phyloP scores from a whole-genome alignment of 2,329 filamentous ascomycete species.

The Stagonosporopsis chrysanthemi region DNA sequence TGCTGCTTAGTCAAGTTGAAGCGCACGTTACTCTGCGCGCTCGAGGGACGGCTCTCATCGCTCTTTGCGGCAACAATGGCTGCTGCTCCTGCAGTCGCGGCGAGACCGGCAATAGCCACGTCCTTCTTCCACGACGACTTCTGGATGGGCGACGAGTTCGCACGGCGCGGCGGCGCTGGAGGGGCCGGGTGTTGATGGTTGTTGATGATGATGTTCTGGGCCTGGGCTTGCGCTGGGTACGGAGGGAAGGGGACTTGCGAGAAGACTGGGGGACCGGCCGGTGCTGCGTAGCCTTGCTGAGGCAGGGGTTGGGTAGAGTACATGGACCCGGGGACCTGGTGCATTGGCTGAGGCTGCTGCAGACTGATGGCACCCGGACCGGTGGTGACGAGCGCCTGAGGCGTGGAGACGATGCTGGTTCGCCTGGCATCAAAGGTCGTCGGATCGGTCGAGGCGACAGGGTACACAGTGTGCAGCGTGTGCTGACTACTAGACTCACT shows the following conservation, averaged over 20 bases:
- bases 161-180: constrained; percentile 47
- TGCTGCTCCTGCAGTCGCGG: constrained; percentile 53
- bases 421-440: constrained; percentile 65
- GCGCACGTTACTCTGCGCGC: constrained; percentile 58
- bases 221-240: constrained; percentile 29
- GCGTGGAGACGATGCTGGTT: constrained; percentile 57
- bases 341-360: constrained; percentile 84
- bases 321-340: constrained; percentile 73
- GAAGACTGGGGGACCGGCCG: constrained; percentile 52
- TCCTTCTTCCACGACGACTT: constrained; percentile 51
- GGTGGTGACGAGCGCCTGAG: constrained; percentile 44
- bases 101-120: constrained; percentile 53
- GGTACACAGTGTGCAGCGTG: constrained; percentile 69
- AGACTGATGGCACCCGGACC: constrained; percentile 66
- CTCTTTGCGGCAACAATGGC: constrained; percentile 45
- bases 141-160: constrained; percentile 57
- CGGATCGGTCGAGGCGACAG: constrained; percentile 72
- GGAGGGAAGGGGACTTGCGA: constrained; percentile 35
- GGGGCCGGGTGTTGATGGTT: constrained; percentile 24
- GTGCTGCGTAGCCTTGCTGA: constrained; percentile 51
- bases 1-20: constrained; percentile 67
- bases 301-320: constrained; percentile 60
- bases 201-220: constrained; percentile 31
- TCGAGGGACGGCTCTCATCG: constrained; percentile 32
- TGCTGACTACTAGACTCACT: constrained; percentile 57